Base-by-base conservation (phyloP, 192 early-diverging fungal species). In the Backusella psychrophila region DNA sequence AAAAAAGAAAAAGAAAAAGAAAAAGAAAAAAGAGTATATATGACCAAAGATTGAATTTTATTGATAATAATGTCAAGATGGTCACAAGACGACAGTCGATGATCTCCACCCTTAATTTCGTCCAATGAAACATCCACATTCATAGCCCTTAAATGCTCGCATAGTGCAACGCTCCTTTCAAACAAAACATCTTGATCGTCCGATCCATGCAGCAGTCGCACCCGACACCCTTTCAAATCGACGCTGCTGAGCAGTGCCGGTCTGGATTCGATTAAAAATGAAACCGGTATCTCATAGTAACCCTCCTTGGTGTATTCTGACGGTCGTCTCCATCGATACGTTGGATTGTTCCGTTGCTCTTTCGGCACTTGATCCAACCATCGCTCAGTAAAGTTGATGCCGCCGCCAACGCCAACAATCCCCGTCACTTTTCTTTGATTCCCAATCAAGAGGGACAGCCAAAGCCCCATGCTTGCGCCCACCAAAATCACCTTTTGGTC, bases 391-490 rank as follows among this genome's bases (percentile, higher is more conserved):
- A 80, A 73, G 29, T 83, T 67, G 11, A 77, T 31, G 0, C 71
- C 74, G 0, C 77, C 78, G 9, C 82, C 82, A 33, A 83, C 68
- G 3, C 78, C 78, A 3, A 83, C 33, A 21, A 83, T 74, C 4
- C 75, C 72, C 14, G 21, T 0, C 14, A 80, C 9, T 1, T 34
- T 46, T 1, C 56, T 15, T 0, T 15, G n/a, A 4, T 42, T 29
- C 0, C 68, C 78, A 19, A 77, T 35, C 14, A 74, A 35, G 1
- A 79, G 6, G 2, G 77, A 65, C 6, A 83, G 35, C 82, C 78
- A 80, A 9, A 72, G 34, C n/a, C 82, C 82, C 75, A 79, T 77
- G 46, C 82, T 83, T 1, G 75, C 66, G 14, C 78, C 74, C 1
- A 83, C 69, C 2, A 80, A 36, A 17, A 44, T 46, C 1, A 68